A percentile compares a stretch with the other conserved stretches of the same genome.
These are phyloP conservation scores for Dichotomopilus funicola DNA, from an alignment of 2,329 filamentous ascomycete species.

Conservation along the genomic window DNA sequence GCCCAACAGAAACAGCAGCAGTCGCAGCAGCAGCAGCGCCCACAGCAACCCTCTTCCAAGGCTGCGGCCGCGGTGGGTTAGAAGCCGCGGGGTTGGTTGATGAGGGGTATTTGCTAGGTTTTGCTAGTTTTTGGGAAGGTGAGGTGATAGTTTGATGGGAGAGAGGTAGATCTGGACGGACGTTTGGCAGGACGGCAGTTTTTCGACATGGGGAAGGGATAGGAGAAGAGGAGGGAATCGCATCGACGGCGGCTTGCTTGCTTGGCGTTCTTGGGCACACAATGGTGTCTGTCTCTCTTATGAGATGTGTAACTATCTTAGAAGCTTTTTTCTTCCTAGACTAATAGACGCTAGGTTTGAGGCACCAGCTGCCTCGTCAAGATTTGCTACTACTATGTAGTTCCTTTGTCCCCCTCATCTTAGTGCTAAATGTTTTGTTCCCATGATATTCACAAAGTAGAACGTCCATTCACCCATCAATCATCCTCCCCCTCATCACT, in stretches of 20 bases:
- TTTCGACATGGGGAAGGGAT: not conserved
- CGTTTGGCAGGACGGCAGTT: not conserved
- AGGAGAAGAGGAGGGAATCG: not conserved
- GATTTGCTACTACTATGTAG: not conserved
- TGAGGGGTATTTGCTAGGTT: not conserved
- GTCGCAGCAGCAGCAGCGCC: slow-evolving; percentile 31
- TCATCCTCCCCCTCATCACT: slow-evolving; percentile 65
- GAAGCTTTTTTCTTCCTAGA: slow-evolving; percentile 22
- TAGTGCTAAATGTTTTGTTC: not conserved
- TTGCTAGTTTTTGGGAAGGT: no score
- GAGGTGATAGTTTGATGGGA: not conserved
- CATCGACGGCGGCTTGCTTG: not conserved
- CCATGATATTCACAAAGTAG: not conserved
- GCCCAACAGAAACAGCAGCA: slow-evolving; percentile 1
- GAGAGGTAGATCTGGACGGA: not conserved
- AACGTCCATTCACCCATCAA: slow-evolving; percentile 3
- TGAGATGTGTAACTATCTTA: slow-evolving; percentile 28
- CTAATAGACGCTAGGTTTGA: slow-evolving; percentile 32
- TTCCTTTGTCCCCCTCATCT: not conserved
- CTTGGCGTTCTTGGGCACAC: not conserved
- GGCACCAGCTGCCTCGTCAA: slow-evolving; percentile 31
- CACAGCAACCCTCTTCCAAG: slow-evolving; percentile 4
- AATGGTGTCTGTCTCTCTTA: not conserved
- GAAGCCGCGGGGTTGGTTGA: not conserved
- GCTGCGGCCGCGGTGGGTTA: slow-evolving; percentile 7